phyloP scores from a whole-genome alignment of 164 flowering plant genomes.

The Vitis riparia region DNA sequence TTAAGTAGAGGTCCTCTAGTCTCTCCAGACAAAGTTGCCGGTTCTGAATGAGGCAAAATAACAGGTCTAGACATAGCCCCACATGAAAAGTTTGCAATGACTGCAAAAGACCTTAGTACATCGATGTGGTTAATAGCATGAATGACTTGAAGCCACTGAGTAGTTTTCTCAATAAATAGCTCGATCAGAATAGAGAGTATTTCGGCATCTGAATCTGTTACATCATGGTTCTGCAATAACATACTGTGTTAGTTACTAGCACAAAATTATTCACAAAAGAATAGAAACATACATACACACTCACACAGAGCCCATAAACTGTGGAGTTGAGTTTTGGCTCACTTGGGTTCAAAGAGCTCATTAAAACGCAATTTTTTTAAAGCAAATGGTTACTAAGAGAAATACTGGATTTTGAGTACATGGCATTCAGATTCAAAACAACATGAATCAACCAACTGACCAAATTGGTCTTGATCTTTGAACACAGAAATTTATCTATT shows the following conservation, averaged over 20 bases:
- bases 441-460: no score
- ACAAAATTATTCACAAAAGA: neutral
- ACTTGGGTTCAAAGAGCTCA: no score
- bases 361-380: no score
- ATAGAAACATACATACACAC: neutral
- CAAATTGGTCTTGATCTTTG: no score
- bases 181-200: conserved; percentile 76
- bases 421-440: no score
- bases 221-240: conserved; percentile 66
- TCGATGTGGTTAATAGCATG: conserved; percentile 73
- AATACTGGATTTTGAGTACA: no score
- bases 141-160: conserved; percentile 71
- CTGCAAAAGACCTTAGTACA: conserved; percentile 85
- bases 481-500: no score
- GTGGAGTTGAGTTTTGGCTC: no score
- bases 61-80: conserved; percentile 80
- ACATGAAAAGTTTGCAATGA: conserved; percentile 52
- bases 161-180: conserved; percentile 62
- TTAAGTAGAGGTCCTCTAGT: conserved; percentile 54
- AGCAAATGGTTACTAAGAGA: no score
- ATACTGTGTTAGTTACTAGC: conserved; percentile 6
- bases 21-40: conserved; percentile 23
- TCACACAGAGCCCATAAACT: no score
- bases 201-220: conserved; percentile 71
- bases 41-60: conserved; percentile 44